These are phyloP conservation scores for Sambucus nigra DNA, from an alignment of 129 eudicot genomes.

Conservation along the genomic window DNA sequence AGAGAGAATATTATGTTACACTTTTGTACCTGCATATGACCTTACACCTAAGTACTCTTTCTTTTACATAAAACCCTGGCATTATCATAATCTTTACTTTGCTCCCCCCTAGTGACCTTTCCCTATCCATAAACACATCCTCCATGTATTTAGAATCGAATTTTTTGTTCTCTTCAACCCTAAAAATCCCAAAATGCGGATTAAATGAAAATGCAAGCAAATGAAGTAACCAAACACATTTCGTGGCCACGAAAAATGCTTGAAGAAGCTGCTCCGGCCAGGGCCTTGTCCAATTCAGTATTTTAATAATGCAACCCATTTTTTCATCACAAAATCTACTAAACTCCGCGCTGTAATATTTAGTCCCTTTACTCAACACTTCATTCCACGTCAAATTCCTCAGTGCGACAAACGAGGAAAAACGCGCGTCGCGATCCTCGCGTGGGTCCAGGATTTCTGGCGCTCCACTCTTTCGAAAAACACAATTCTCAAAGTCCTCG, in stretches of 20 bases:
- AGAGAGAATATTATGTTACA: constrained; percentile 17
- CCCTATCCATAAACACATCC: constrained; percentile 49
- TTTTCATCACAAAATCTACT: constrained; percentile 89
- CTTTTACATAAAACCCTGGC: constrained; percentile 91
- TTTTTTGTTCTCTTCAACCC: constrained; percentile 56
- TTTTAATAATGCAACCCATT: constrained; percentile 60
- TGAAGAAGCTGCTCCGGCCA: constrained; percentile 91
- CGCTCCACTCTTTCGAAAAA: constrained; percentile 61
- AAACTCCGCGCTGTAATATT: constrained; percentile 85
- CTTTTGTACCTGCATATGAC: constrained; percentile 74
- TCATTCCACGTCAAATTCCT: constrained; percentile 90
- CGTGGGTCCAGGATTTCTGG: constrained; percentile 66
- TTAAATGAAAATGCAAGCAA: constrained; percentile 77
- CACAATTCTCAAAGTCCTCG: constrained; percentile 85
- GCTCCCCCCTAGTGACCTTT: constrained; percentile 34
- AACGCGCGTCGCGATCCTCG: constrained; percentile 52
- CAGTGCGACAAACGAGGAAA: constrained; percentile 59
- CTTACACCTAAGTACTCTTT: constrained; percentile 64
- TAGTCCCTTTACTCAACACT: constrained; percentile 83
- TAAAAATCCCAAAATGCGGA: constrained; percentile 50
- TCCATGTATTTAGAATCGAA: constrained; percentile 70
- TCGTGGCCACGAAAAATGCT: constrained; percentile 83
- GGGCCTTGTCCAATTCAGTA: constrained; percentile 73
- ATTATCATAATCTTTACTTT: constrained; percentile 69
- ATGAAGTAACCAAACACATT: constrained; percentile 89